Conservation (phyloP, 805 yeast species). For the Starmera amethionina region DNA sequence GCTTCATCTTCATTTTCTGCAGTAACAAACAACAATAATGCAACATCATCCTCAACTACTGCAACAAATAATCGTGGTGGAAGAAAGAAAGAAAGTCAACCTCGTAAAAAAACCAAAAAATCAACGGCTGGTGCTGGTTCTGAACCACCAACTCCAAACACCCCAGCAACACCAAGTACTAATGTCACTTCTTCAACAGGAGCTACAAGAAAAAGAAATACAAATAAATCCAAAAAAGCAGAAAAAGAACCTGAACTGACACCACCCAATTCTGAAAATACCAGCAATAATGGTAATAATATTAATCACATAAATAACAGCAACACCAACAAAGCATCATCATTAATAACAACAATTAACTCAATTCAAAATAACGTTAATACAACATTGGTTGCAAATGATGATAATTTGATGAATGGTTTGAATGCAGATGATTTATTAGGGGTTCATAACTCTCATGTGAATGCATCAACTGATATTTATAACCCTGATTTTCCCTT, state of each 20-base stretch:
- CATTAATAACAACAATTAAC: no score
- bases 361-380: neutral
- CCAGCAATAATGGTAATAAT: constrained; percentile 6
- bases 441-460: neutral
- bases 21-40: no score
- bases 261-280: constrained; percentile 21
- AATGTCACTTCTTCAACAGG: constrained; percentile 5
- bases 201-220: constrained; percentile 1
- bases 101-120: constrained; percentile 14
- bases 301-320: neutral
- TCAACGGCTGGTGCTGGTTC: constrained; percentile 14
- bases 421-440: constrained; percentile 10
- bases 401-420: constrained; percentile 6
- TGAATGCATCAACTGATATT: constrained; percentile 18
- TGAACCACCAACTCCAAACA: constrained; percentile 33
- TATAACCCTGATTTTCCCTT: constrained; percentile 21
- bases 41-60: constrained; percentile 8
- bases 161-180: constrained; percentile 25
- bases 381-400: neutral
- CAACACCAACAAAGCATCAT: no score
- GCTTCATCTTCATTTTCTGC: no score
- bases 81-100: constrained; percentile 16
- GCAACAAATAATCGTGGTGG: constrained; percentile 7
- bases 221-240: neutral
- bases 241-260: constrained; percentile 14